These are phyloP conservation scores for Pseudoneurospora amorphoporcata DNA, from an alignment of 495 filamentous ascomycete genomes.

Conservation along the genomic window DNA sequence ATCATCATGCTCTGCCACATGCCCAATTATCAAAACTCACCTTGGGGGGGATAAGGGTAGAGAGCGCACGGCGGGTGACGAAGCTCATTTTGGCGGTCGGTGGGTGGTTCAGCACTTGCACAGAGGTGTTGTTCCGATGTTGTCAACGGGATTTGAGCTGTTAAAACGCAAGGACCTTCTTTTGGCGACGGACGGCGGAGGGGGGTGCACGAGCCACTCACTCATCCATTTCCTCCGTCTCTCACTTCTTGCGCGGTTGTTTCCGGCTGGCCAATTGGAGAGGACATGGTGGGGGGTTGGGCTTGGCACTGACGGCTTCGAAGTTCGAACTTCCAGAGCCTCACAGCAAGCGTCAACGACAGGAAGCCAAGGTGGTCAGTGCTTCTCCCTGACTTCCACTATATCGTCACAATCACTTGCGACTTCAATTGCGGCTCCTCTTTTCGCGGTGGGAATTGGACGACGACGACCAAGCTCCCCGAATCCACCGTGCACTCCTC, in stretches of 20 bases:
- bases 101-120: conserved; percentile 12
- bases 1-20: background rate
- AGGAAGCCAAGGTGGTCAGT: background rate
- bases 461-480: background rate
- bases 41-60: conserved; percentile 97
- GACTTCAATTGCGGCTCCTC: background rate
- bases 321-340: conserved; percentile 2
- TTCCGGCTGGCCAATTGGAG: conserved; percentile 17
- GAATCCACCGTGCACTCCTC: background rate
- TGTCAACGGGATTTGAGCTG: conserved; percentile 12
- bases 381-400: background rate
- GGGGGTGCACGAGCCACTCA: conserved; percentile 4
- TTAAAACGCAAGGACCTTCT: conserved; percentile 5
- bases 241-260: conserved; percentile 23
- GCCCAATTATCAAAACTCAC: conserved; percentile 36
- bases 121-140: conserved; percentile 10
- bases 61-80: conserved; percentile 79
- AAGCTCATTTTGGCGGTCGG: conserved; percentile 70
- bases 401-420: conserved; percentile 3
- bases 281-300: conserved; percentile 7
- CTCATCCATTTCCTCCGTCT: background rate
- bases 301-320: conserved; percentile 3
- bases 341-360: conserved; percentile 1
- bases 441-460: background rate
- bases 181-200: background rate